Percentiles rank a stretch among this genome's conserved stretches.
Conservation (phyloP, 352 stramenopile genomes). For the Phytophthora hibernalis region DNA sequence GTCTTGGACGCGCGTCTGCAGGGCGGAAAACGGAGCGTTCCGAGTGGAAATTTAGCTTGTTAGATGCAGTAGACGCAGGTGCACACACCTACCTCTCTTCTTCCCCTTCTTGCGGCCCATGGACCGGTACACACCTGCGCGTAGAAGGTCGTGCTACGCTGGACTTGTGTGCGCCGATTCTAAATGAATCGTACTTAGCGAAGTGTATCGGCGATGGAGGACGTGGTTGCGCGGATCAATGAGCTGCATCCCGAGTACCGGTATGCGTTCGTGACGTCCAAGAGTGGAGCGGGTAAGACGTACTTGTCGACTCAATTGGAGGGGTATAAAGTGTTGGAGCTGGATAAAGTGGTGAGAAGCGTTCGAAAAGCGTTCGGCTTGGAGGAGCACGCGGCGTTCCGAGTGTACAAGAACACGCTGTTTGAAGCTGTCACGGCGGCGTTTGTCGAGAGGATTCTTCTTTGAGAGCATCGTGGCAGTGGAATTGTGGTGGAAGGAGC, state of each 20-base stretch:
- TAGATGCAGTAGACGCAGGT: not conserved
- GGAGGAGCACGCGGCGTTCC: not conserved
- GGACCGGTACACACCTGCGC: slow-evolving; percentile 15
- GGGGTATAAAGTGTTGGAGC: slow-evolving; percentile 17
- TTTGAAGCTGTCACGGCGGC: slow-evolving; percentile 3
- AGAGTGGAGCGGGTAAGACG: slow-evolving; percentile 21
- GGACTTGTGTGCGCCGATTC: not conserved
- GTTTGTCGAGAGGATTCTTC: slow-evolving; percentile 14
- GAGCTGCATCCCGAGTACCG: slow-evolving; percentile 4
- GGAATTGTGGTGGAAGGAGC: slow-evolving; percentile 17
- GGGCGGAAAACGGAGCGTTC: not conserved
- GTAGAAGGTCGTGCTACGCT: not conserved
- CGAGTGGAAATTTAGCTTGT: slow-evolving; percentile 9
- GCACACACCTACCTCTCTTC: slow-evolving; percentile 55
- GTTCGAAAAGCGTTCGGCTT: slow-evolving; percentile 5
- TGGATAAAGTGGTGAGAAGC: slow-evolving; percentile 15
- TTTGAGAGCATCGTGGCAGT: slow-evolving; percentile 1
- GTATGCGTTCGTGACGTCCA: slow-evolving; percentile 21
- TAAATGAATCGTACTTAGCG: slow-evolving; percentile 27
- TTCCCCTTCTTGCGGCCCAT: slow-evolving; percentile 87
- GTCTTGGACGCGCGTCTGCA: slow-evolving; percentile 26
- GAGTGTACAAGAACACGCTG: slow-evolving; percentile 25
- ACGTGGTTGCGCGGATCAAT: slow-evolving; percentile 7
- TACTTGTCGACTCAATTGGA: slow-evolving; percentile 11
- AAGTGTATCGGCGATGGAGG: slow-evolving; percentile 17